Percentiles rank a stretch among this genome's conserved stretches.
These are phyloP conservation scores for Benincasa hispida DNA, from an alignment of 306 rosid species.

Conservation along the genomic window DNA sequence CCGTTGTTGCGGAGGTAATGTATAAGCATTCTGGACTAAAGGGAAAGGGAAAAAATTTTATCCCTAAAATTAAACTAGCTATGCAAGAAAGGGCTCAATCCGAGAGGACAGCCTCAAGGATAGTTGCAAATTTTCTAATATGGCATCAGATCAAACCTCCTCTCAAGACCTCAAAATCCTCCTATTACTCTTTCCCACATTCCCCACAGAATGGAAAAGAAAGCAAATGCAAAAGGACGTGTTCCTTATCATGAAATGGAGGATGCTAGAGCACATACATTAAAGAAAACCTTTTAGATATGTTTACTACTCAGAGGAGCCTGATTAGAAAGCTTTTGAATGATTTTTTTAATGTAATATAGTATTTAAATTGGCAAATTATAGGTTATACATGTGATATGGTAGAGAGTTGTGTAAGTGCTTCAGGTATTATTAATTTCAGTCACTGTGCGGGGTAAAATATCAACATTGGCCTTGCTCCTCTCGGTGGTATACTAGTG, in stretches of 20 bases:
- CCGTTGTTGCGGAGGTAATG: conserved; percentile 89
- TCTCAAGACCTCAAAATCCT: background rate
- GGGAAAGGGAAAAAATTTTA: background rate
- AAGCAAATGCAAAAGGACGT: background rate
- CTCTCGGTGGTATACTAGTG: background rate
- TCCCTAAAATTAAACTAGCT: background rate
- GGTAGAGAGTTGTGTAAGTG: background rate
- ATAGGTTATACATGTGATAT: background rate
- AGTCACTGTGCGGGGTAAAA: background rate
- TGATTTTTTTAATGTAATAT: background rate
- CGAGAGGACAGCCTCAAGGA: background rate
- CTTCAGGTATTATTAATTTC: background rate
- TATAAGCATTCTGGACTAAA: background rate
- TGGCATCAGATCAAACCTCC: background rate
- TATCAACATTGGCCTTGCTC: background rate
- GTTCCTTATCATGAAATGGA: background rate
- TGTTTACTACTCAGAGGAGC: background rate
- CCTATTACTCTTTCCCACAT: background rate
- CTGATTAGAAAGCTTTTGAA: background rate
- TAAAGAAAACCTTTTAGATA: background rate
- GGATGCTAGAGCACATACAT: background rate
- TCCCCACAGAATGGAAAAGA: background rate
- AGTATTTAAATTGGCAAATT: background rate
- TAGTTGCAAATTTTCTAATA: background rate
- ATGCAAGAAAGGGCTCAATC: background rate